Evolutionary conservation across 352 stramenopile species (phyloP).

Genomic region (Globisporangium cystogenes): DNA sequence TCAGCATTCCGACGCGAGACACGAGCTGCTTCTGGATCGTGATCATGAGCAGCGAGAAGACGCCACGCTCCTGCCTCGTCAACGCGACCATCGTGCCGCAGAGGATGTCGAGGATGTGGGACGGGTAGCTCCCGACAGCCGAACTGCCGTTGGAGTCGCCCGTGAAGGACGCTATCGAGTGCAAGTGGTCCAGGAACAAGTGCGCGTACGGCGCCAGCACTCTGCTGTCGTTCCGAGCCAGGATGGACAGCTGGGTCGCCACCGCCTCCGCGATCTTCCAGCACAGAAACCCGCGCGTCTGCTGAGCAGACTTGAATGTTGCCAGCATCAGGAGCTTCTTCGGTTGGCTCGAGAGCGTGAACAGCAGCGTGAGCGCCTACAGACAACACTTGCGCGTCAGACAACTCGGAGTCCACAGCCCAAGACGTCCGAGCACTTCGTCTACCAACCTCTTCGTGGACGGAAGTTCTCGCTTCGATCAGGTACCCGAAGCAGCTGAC

Average conservation of each 20-base stretch:
- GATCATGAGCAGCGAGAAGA: constrained; percentile 78
- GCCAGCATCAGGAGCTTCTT: constrained; percentile 47
- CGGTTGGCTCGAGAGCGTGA: constrained; percentile 66
- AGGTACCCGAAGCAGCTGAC: constrained; percentile 31
- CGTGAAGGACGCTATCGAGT: constrained; percentile 46
- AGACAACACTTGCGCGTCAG: background rate
- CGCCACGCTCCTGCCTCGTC: constrained; percentile 54
- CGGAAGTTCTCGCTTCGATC: constrained; percentile 28
- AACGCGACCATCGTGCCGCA: constrained; percentile 67
- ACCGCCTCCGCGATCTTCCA: constrained; percentile 66
- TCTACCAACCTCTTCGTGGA: constrained; percentile 51
- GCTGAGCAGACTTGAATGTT: constrained; percentile 25
- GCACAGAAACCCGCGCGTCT: constrained; percentile 29
- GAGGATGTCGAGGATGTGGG: constrained; percentile 54
- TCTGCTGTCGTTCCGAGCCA: constrained; percentile 31
- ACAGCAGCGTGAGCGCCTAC: constrained; percentile 58
- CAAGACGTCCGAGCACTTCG: background rate
- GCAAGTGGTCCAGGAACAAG: constrained; percentile 74
- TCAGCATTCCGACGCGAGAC: constrained; percentile 19
- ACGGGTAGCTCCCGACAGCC: constrained; percentile 34
- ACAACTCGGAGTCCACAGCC: background rate
- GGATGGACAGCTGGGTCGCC: constrained; percentile 31
- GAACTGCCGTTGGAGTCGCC: constrained; percentile 14
- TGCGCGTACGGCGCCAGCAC: constrained; percentile 55
- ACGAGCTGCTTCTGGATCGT: constrained; percentile 84